phyloP scores from a whole-genome alignment of 495 filamentous ascomycete genomes.

The Trichoderma virens region DNA sequence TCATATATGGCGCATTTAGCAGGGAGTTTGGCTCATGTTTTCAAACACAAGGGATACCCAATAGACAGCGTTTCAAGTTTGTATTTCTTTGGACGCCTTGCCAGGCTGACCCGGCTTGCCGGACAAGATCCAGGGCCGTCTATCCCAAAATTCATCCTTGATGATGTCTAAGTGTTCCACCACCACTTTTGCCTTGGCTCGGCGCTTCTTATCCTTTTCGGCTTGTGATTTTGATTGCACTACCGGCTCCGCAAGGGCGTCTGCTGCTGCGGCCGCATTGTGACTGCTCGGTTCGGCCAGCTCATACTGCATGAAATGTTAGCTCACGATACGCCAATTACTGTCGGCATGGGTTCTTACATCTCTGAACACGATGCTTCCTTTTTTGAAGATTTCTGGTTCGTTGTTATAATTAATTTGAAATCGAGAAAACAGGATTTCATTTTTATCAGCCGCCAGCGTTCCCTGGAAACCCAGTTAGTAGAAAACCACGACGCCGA shows the following conservation, averaged over 20 bases:
- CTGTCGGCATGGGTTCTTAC: slow-evolving; percentile 37
- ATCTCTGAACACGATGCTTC: slow-evolving; percentile 79
- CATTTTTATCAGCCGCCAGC: slow-evolving; percentile 80
- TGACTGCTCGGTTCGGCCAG: slow-evolving; percentile 43
- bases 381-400: slow-evolving; percentile 84
- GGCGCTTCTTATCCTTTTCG: slow-evolving; percentile 69
- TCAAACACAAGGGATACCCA: slow-evolving; percentile 5
- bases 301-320: slow-evolving; percentile 39
- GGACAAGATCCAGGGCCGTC: slow-evolving; percentile 76
- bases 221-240: slow-evolving; percentile 63
- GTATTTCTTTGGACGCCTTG: slow-evolving; percentile 50
- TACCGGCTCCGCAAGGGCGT: slow-evolving; percentile 30
- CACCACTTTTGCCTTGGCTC: slow-evolving; percentile 66
- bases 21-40: slow-evolving; percentile 3
- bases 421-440: slow-evolving; percentile 85
- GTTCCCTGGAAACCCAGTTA: slow-evolving; percentile 54
- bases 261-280: slow-evolving; percentile 26
- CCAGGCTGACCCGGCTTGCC: slow-evolving; percentile 61
- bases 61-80: slow-evolving; percentile 13
- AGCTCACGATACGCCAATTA: slow-evolving; percentile 12
- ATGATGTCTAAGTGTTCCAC: slow-evolving; percentile 89
- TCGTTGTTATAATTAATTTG: slow-evolving; percentile 97
- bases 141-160: slow-evolving; percentile 86
- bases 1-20: not conserved
- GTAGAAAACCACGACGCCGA: not conserved